Evolutionary conservation across 257 asterid species (phyloP).

Genomic region (Solanum pennellii): DNA sequence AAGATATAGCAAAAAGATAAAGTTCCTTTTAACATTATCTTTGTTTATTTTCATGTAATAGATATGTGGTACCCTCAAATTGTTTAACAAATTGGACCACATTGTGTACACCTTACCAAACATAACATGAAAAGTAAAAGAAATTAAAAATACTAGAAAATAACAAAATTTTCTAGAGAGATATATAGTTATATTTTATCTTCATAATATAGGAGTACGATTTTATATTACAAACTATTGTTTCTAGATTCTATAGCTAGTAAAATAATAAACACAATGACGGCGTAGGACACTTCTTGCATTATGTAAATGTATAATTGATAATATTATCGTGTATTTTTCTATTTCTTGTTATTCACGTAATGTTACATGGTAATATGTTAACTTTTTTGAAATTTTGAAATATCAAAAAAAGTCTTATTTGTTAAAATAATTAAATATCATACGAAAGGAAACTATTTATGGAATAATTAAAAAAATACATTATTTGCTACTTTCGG

Average conservation of each 20-base stretch:
- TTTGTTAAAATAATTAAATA: not conserved
- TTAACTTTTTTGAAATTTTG: too few relatives aligned
- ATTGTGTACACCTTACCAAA: not conserved
- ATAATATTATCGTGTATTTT: too few relatives aligned
- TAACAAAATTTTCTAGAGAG: not conserved
- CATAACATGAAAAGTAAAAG: not conserved
- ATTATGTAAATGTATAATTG: too few relatives aligned
- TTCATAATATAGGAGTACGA: not conserved
- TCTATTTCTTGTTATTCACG: not conserved
- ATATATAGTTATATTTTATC: too few relatives aligned
- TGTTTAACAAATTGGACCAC: not conserved
- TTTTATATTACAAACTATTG: rapidly evolving
- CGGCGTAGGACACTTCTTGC: rapidly evolving
- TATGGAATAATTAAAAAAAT: not conserved
- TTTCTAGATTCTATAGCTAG: too few relatives aligned
- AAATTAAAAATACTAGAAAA: not conserved
- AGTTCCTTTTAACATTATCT: not conserved
- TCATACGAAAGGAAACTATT: not conserved
- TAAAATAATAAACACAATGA: not conserved
- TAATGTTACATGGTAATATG: too few relatives aligned
- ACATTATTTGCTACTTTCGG: not conserved
- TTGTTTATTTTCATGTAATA: not conserved
- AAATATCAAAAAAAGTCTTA: not conserved
- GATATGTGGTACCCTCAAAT: not conserved
- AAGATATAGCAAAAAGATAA: not conserved